Percentiles rank a stretch among this genome's conserved stretches.
Conservation (phyloP, 2,329 filamentous ascomycete genomes). For the Fusarium coicis region DNA sequence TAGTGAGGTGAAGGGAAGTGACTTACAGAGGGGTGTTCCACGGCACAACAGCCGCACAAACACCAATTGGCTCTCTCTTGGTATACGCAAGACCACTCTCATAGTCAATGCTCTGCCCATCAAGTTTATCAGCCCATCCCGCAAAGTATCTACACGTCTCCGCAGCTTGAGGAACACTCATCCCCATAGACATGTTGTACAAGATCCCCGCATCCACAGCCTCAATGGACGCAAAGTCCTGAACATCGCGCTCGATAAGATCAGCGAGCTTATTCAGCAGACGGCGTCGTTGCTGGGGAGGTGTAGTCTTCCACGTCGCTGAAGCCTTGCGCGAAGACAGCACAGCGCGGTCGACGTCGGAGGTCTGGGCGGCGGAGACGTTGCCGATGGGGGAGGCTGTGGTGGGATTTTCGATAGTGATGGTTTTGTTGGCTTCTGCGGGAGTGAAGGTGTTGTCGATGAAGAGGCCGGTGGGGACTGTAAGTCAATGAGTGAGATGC, state of each 20-base stretch:
- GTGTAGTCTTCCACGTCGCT: conserved; percentile 17
- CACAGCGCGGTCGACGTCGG: conserved; percentile 78
- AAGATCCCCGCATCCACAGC: conserved; percentile 84
- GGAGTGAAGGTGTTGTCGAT: conserved; percentile 20
- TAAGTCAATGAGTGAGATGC: neutral
- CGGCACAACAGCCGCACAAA: conserved; percentile 76
- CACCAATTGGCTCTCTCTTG: conserved; percentile 80
- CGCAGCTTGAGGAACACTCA: conserved; percentile 50
- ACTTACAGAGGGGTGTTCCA: conserved; percentile 74
- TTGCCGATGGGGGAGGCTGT: neutral
- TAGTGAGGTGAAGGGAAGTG: accelerated
- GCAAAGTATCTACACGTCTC: conserved; percentile 69
- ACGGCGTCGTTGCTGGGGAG: conserved; percentile 70
- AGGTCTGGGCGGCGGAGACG: conserved; percentile 11
- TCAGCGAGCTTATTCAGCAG: conserved; percentile 79
- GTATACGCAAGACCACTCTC: conserved; percentile 74
- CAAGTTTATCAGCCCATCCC: conserved; percentile 87
- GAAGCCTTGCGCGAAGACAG: conserved; percentile 83
- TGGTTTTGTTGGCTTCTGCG: neutral
- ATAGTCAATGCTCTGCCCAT: conserved; percentile 82
- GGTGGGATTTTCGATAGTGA: conserved; percentile 8
- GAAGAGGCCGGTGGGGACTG: conserved; percentile 29
- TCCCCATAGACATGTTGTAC: conserved; percentile 60
- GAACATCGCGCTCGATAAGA: conserved; percentile 76
- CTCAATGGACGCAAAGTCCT: conserved; percentile 79